A percentile compares a stretch with the other conserved stretches of the same genome.
These are phyloP conservation scores for Moesziomyces aphidis DNA, from an alignment of 1,284 basidiomycete genomes.

Conservation along the genomic window DNA sequence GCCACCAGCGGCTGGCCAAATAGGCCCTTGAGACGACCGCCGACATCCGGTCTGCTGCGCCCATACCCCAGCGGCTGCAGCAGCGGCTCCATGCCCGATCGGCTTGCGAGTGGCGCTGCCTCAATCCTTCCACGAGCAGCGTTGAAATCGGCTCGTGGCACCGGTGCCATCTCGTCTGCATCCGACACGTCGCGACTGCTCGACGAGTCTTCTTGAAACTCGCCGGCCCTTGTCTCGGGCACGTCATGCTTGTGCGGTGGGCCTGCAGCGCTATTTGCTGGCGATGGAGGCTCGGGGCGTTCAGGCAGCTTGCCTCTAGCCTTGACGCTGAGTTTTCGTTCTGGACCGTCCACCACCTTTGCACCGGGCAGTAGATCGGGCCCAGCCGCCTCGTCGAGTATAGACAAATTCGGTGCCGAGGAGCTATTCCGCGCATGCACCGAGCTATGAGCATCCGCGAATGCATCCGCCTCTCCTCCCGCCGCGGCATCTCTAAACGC, in stretches of 20 bases:
- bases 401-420: slow-evolving; percentile 23
- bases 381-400: background rate
- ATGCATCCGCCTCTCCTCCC: slow-evolving; percentile 9
- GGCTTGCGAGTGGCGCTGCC: background rate
- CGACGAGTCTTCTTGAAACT: slow-evolving; percentile 44
- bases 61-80: slow-evolving; percentile 32
- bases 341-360: no score
- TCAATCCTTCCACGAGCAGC: no score
- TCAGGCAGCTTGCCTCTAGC: slow-evolving; percentile 42
- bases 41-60: slow-evolving; percentile 24
- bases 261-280: background rate
- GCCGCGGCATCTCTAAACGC: slow-evolving; percentile 25
- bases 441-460: slow-evolving; percentile 18
- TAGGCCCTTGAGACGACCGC: slow-evolving; percentile 40
- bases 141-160: background rate
- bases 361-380: background rate
- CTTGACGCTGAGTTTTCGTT: slow-evolving; percentile 23
- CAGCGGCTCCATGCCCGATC: slow-evolving; percentile 26
- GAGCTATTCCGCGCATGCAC: slow-evolving; percentile 31
- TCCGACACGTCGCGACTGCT: slow-evolving; percentile 47
- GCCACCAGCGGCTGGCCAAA: slow-evolving; percentile 46
- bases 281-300: slow-evolving; percentile 1
- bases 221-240: slow-evolving; percentile 18
- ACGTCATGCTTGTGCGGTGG: no score
- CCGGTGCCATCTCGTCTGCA: slow-evolving; percentile 2